These are phyloP conservation scores for Digitaria exilis DNA, from an alignment of 202 grass and related monocot species.

Conservation along the genomic window DNA sequence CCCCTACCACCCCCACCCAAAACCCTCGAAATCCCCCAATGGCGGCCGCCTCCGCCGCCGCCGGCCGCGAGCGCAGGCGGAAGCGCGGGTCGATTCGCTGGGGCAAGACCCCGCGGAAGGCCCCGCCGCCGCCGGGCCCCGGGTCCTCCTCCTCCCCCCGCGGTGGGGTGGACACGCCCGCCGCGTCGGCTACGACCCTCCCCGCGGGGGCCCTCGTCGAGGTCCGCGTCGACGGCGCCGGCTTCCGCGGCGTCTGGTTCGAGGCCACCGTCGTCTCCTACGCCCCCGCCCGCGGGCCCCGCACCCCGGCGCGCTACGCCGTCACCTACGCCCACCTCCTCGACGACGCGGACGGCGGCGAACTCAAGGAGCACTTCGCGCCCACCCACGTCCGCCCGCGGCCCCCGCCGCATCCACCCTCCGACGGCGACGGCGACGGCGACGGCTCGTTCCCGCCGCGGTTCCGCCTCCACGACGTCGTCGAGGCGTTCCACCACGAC, in stretches of 20 bases:
- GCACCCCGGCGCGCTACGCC: constrained; percentile 59
- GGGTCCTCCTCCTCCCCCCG: no score
- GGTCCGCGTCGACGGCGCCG: constrained; percentile 75
- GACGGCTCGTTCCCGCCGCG: neutral
- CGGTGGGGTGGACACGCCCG: no score
- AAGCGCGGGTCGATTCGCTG: neutral
- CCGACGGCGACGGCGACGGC: neutral
- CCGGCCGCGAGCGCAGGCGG: neutral
- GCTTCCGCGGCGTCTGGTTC: constrained; percentile 69
- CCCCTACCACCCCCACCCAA: neutral
- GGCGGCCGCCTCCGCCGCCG: neutral
- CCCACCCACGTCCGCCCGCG: constrained; percentile 53
- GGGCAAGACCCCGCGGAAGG: neutral
- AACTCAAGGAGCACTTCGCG: constrained; percentile 56
- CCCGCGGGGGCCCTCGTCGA: constrained; percentile 54
- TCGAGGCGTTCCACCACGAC: constrained; percentile 74
- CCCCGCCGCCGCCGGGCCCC: neutral
- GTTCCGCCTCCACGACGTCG: constrained; percentile 41
- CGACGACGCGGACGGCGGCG: constrained; percentile 28
- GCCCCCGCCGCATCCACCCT: no score
- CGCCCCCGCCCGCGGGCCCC: constrained; percentile 39
- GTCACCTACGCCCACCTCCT: constrained; percentile 52
- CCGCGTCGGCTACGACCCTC: neutral
- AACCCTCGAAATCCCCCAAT: constrained; percentile 1
- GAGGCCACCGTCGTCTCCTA: constrained; percentile 54